Conservation (phyloP, 495 filamentous ascomycete species). For the Cercophora sp. region DNA sequence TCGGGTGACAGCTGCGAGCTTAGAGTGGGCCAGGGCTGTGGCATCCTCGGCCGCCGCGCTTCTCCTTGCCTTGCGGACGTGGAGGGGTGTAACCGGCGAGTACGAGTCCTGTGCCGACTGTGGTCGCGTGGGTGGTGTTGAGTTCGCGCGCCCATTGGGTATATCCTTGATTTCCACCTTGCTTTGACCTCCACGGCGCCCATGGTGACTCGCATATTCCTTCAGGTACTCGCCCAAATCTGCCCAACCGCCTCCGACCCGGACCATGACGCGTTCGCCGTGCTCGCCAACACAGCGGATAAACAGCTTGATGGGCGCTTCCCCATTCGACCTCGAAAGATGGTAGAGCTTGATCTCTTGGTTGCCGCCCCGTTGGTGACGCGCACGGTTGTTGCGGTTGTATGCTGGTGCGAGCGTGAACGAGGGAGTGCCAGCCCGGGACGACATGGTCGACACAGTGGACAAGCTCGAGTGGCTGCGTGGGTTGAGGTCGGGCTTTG, state of each 20-base stretch:
- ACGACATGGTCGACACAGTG: constrained; percentile 33
- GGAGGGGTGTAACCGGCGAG: constrained; percentile 34
- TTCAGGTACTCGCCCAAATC: constrained; percentile 92
- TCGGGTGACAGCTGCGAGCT: constrained; percentile 19
- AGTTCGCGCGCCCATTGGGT: constrained; percentile 28
- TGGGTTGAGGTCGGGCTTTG: constrained; percentile 31
- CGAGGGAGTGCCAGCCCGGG: constrained; percentile 60
- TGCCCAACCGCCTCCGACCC: constrained; percentile 94
- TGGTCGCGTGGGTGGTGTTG: constrained; percentile 43
- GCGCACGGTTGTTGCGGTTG: constrained; percentile 38
- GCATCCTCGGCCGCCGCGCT: constrained; percentile 28
- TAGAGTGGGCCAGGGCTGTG: constrained; percentile 29
- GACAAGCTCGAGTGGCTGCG: constrained; percentile 43
- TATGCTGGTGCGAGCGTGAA: constrained; percentile 65
- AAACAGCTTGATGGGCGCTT: constrained; percentile 86
- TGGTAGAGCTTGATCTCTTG: constrained; percentile 87
- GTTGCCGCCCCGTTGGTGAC: constrained; percentile 40
- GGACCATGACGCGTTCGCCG: constrained; percentile 94
- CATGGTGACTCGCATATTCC: constrained; percentile 88
- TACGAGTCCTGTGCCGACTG: constrained; percentile 33
- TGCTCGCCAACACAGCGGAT: constrained; percentile 86
- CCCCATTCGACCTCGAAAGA: constrained; percentile 75
- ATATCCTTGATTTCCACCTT: constrained; percentile 60
- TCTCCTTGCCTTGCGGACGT: constrained; percentile 48
- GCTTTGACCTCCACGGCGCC: constrained; percentile 48